Base-by-base conservation (phyloP, 2,329 filamentous ascomycete species). In the Pseudogymnoascus sp. region DNA sequence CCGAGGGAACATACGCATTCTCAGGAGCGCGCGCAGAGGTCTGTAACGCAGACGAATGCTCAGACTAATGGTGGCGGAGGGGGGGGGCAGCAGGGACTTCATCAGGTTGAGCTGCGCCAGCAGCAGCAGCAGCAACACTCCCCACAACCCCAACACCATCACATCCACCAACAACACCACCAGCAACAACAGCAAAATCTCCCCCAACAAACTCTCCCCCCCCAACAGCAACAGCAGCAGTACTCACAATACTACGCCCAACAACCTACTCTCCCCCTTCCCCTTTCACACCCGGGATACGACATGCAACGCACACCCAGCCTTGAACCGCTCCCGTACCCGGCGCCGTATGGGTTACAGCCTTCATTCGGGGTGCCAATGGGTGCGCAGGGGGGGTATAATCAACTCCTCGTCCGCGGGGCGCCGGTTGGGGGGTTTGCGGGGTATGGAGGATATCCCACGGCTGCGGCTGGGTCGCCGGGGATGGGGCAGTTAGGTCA, bases 121-220 rank as follows among this genome's bases (percentile, higher is more conserved):
- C 76, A 78, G 54, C 80, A 75, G 68, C 71, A 31, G 29, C 70
- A 70, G 64, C 84, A 72, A 40, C 80, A 79, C 62, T 73, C 77
- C 8, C 76, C 79, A 63, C 77, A 69, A 54, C 67, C 23, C n/a
- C n/a, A n/a, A 14, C 75, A 75, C 67, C 77, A 77, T 69, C 74
- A 74, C 68, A 78, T 78, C 67, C 79, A 82, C 66, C 87, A 81
- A 69, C 74, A 78, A 3, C 73, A 82, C 60, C 81, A 64, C 71
- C 76, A 59, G 71, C 37, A 40, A 40, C 37, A 37, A 5, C 36
- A 37, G 5, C 34, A 36, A 14, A 21, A 21, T 21, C 21, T 21
- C 21, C 21, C 21, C 21, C 36, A 37, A 2, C 31, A 29, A 29
- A 3, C 23, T 26, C 23, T 26, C 23, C 23, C 23, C 23, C 23